Base-by-base conservation (phyloP, 805 yeast genomes). In the Diddensiella santjacobensis region DNA sequence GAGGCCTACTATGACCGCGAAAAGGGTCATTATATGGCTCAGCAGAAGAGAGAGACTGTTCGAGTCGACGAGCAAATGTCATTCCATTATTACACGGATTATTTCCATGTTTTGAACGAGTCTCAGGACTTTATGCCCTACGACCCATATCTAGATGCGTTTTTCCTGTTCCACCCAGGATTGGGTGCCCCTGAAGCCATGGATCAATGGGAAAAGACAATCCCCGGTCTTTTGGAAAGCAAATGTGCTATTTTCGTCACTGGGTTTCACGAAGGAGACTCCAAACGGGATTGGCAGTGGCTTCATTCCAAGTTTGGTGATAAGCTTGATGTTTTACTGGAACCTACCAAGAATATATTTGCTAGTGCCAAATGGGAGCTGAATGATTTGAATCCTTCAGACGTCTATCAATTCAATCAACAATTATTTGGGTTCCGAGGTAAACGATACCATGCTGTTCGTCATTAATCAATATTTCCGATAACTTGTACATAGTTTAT, bases 81-180 rank as follows among this genome's bases (percentile, higher is more conserved):
- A 22, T 75, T 90, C 57, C 78, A 84, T 49, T 84, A 84, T 69
- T 96, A 90, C 68, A 88, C 98, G 1, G 85, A 87, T 59, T 90
- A 84, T 67, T 93, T 93, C 80, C 88, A 89, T 63, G 91, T 85
- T 35, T 74, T 85, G 52, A 96, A 93, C 68, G 89, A 89, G 60
- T 83, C 87, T 42, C 93, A 90, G 60, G 97, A 91, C 69, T 87
- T 93, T 66, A 87, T 88, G 81, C 99, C 99, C 3, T 93, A 90
- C 66, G 99, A 93, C 66, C 99, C 99, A 40, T 93, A 91, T 67
- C 77, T 87, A 64, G 99, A 93, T 65, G 80, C 81, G 22, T 93
- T 93, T 69, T 89, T 88, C 77, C 74, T 87, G 45, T 93, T 91
- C 84, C 98, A 91, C 66, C 98, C 99, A 2, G 96, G 96, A 36